phyloP scores from a whole-genome alignment of 2,329 filamentous ascomycete genomes.

The Neofusicoccum umdonicola region DNA sequence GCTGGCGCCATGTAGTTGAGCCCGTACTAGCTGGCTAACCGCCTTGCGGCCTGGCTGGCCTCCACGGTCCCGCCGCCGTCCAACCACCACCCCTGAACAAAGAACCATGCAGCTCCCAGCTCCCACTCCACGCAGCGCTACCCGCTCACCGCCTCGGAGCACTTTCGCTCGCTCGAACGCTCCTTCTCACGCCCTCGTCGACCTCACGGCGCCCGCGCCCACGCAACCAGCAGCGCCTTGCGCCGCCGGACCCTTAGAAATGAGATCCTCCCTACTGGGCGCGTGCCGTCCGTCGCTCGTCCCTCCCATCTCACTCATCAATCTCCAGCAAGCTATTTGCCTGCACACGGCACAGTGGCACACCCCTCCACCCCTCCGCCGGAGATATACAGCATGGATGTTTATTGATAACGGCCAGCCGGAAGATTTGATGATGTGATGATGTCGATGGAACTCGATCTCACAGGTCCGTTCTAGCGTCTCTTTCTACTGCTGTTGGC shows the following conservation, averaged over 20 bases:
- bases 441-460: background rate
- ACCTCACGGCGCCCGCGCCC: background rate
- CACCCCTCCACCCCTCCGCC: background rate
- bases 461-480: background rate
- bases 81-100: conserved; percentile 10
- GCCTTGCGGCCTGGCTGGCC: background rate
- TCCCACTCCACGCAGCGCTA: background rate
- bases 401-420: background rate
- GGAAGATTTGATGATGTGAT: background rate
- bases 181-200: background rate
- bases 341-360: background rate
- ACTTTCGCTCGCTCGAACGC: background rate
- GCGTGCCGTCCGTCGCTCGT: background rate
- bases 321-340: background rate
- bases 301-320: background rate
- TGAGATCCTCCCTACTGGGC: conserved; percentile 2
- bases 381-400: conserved; percentile 5
- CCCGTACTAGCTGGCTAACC: background rate
- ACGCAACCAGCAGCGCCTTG: background rate
- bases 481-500: background rate
- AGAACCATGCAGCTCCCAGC: background rate
- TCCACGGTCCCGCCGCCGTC: conserved; percentile 1
- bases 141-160: conserved; percentile 3
- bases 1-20: background rate
- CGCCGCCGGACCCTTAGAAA: background rate